Evolutionary conservation across 2,329 filamentous ascomycete species (phyloP), one percentile per base, ranked within the genome.

Genomic region (Thyridium curvatum): DNA sequence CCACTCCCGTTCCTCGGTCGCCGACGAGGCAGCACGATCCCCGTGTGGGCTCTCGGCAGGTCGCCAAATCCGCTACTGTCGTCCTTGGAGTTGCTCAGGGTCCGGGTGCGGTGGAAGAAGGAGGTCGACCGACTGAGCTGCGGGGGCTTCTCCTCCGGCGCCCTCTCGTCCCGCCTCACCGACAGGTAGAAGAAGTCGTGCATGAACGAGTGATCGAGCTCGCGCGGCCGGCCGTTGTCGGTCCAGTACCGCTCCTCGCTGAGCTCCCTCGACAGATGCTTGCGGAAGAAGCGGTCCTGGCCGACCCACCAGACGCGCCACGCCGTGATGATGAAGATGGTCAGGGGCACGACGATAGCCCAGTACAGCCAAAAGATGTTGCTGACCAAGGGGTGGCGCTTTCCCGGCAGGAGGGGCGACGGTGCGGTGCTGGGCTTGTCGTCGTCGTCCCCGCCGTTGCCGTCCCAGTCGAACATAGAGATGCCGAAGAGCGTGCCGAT

Each of bases 241-340:
- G 66, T 70, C 66, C 66, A 69, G 57, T 65, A 69, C 9, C 64
- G 55, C 55, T 69, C 65, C 52, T 69, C 64, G 44, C 64, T 68
- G n/a, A 70, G 59, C 40, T 70, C 66, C 41, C 59, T 57, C 43
- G 62, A 66, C 8, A 69, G 53, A 42, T 69, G 66, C 4, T 63
- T 56, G 1, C 66, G 55, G 49, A 69, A 69, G 51, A 62, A 68
- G 2, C 66, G 58, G 47, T 70, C 66, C 47, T 69, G 66, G 9
- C 55, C 59, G 2, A 69, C 66, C 66, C 66, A 69, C 66, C 66
- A 69, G 1, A 61, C 64, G 4, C 66, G 63, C 66, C 66, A 70
- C 10, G 48, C 41, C 15, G 57, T 51, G 8, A 70, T 52, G 32
- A 70, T 69, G 32, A 62, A 36, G 26, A 68, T 41, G 0, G 66